These are phyloP conservation scores for Penicillium salamii DNA, from an alignment of 495 filamentous ascomycete genomes.

Conservation along the genomic window DNA sequence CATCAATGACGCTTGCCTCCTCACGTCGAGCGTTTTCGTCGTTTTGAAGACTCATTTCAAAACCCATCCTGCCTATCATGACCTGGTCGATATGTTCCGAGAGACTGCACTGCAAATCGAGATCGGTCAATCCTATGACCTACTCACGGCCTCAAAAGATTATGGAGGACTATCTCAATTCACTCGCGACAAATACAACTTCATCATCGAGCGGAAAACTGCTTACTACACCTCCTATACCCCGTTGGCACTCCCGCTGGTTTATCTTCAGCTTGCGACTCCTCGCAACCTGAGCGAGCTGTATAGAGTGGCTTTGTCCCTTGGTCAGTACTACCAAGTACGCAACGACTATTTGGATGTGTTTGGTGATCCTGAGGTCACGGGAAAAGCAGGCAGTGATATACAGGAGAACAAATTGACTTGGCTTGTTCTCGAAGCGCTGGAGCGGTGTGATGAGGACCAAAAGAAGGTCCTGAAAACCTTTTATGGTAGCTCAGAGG, in stretches of 20 bases:
- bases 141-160: constrained; percentile 68
- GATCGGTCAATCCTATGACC: constrained; percentile 77
- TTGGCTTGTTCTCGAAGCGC: too few relatives aligned
- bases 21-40: constrained; percentile 73
- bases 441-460: too few relatives aligned
- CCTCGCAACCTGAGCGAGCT: constrained; percentile 70
- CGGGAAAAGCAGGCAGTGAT: constrained; percentile 92
- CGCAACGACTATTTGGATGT: constrained; percentile 94
- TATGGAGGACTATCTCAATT: constrained; percentile 68
- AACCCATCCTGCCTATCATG: constrained; percentile 66
- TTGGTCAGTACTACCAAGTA: constrained; percentile 90
- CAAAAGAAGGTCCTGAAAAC: too few relatives aligned
- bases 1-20: constrained; percentile 88
- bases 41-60: constrained; percentile 81
- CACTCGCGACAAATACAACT: constrained; percentile 74
- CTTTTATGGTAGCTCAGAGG: too few relatives aligned
- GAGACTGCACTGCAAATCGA: constrained; percentile 80
- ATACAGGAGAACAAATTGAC: constrained; percentile 74
- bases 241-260: constrained; percentile 77
- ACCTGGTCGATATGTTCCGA: constrained; percentile 82
- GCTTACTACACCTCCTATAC: constrained; percentile 95
- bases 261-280: constrained; percentile 69
- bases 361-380: constrained; percentile 80
- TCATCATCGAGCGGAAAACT: constrained; percentile 91
- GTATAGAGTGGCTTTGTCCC: constrained; percentile 75